Conservation (phyloP, 106 monocot species). For the Dactylorhiza incarnata region DNA sequence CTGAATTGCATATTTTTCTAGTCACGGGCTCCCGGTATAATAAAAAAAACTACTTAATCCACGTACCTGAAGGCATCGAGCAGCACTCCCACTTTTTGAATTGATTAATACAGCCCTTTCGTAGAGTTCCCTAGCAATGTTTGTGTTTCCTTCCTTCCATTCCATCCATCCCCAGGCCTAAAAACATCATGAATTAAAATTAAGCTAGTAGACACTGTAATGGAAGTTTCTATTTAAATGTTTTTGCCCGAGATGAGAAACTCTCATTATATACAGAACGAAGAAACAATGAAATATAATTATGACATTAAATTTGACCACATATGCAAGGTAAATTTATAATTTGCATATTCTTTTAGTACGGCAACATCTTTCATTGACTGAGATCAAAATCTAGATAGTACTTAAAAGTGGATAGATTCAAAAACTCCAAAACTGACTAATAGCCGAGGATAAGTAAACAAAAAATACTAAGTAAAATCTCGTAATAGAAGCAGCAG, state of each 20-base stretch:
- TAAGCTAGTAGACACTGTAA: neutral
- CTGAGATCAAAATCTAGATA: no score
- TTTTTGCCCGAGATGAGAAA: neutral
- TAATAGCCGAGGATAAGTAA: no score
- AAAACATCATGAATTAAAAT: slow-evolving; percentile 12
- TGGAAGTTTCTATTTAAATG: neutral
- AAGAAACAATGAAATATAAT: neutral
- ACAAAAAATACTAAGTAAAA: no score
- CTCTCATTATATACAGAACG: neutral
- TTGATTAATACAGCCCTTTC: slow-evolving; percentile 73
- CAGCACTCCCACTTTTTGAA: slow-evolving; percentile 82
- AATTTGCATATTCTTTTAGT: neutral
- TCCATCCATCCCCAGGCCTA: slow-evolving; percentile 99
- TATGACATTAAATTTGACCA: neutral
- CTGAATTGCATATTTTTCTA: neutral
- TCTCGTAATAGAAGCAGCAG: no score
- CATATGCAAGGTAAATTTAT: neutral
- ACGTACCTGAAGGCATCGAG: slow-evolving; percentile 90
- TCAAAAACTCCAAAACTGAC: no score
- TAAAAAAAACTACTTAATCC: neutral
- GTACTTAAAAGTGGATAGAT: no score
- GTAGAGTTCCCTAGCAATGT: slow-evolving; percentile 80
- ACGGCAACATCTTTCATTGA: neutral
- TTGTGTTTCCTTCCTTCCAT: slow-evolving; percentile 95
- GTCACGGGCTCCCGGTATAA: neutral